Percentiles rank a stretch among this genome's conserved stretches.
phyloP scores from a whole-genome alignment of 2,329 filamentous ascomycete genomes.

The Chlorencoelia australis region DNA sequence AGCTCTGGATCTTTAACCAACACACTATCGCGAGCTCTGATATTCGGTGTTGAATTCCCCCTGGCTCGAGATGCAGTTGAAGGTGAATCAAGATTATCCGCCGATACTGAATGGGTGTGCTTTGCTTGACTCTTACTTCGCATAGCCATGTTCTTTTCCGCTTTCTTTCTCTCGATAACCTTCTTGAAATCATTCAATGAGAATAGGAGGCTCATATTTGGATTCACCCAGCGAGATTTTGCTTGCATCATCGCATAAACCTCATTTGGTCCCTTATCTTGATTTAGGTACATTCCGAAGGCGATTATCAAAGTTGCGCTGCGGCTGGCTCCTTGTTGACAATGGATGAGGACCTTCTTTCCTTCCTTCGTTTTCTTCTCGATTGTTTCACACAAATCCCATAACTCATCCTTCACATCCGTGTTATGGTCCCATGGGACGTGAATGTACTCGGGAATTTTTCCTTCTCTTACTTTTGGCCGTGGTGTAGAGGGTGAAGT shows the following conservation, averaged over 20 bases:
- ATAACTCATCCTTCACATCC: conserved; percentile 69
- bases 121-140: conserved; percentile 45
- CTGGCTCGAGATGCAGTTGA: conserved; percentile 38
- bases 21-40: conserved; percentile 14
- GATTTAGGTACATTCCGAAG: conserved; percentile 72
- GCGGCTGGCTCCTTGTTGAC: conserved; percentile 76
- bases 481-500: conserved; percentile 46
- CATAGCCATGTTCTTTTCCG: conserved; percentile 26
- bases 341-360: conserved; percentile 74
- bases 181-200: conserved; percentile 75
- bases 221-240: conserved; percentile 79
- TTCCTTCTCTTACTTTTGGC: conserved; percentile 32
- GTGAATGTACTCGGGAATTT: conserved; percentile 72
- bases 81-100: conserved; percentile 37
- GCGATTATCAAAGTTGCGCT: conserved; percentile 81
- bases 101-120: conserved; percentile 50
- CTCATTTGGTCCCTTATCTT: conserved; percentile 67
- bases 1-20: conserved; percentile 7
- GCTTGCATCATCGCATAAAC: conserved; percentile 73
- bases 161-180: conserved; percentile 43
- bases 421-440: conserved; percentile 86
- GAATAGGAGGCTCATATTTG: conserved; percentile 89
- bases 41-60: conserved; percentile 42
- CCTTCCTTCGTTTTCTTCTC: conserved; percentile 61
- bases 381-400: conserved; percentile 65